Evolutionary conservation across 495 filamentous ascomycete genomes (phyloP), one percentile per base, ranked within the genome.

Genomic region (Usnea hakonensis): DNA sequence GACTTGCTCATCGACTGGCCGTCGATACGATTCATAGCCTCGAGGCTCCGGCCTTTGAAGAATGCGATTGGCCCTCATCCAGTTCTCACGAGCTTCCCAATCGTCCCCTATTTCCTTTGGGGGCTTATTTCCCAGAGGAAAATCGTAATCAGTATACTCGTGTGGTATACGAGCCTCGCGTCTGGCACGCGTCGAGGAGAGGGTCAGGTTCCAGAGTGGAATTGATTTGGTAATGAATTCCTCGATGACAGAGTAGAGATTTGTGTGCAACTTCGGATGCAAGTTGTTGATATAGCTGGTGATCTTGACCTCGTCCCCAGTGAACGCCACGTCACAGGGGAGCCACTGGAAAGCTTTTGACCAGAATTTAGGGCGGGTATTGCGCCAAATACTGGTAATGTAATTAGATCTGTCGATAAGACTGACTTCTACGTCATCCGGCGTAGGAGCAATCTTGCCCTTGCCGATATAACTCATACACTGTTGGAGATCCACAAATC

Each of bases 281-380:
- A 85, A 69, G 61, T 86, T 87, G 63, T 87, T 87, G 72, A 88
- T 81, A 65, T 87, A 83, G 36, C 73, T 77, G 3, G 55, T 62
- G 21, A 82, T 74, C 46, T 64, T 61, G 60, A 60, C 71, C 21
- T 64, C 55, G 21, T 58, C 57, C 37, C 76, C 69, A 3, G 69
- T 66, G 1, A 84, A 70, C 8, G 72, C 55, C 26, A 87, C 76
- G 16, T 87, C 76, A 43, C 76, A 79, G 0, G 85, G 85, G 23
- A 87, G 70, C 83, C 81, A 87, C 59, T 88, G 85, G 55, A 81
- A 86, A 2, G 72, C 72, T 16, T 23, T 59, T 17, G 63, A 71
- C 50, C 58, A 72, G 21, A 59, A 63, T 36, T 58, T 30, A 33
- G 30, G 41, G 35, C 17, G 1, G 30, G 19, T 21, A 53, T 13